Evolutionary conservation across 139 green algal species (phyloP), one percentile per base, ranked within the genome.

Genomic region (Chlorella sp.): DNA sequence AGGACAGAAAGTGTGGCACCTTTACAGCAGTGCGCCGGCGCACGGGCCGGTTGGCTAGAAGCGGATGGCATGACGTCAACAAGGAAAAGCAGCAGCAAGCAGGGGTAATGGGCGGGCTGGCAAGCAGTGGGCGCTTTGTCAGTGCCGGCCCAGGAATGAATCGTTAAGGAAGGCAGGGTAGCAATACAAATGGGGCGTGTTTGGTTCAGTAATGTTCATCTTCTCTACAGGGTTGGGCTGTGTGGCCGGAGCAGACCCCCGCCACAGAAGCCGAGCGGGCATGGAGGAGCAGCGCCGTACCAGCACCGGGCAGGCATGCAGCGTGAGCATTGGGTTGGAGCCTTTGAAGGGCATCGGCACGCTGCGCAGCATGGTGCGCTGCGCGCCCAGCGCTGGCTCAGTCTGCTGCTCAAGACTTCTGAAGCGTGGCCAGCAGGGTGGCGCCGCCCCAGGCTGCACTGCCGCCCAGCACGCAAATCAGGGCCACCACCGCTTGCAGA

Each of bases 391-490:
- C 24, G 64, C 48, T 57, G 66, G 66, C 19, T 73, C 66, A 28
- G 26, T 28, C 36, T 48, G 18, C 30, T 66, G 28, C 89, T 91
- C 30, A 88, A 5, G 84, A 92, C 85, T 95, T 95, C 81, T 96
- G 94, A 37, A 96, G 78, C 0, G 86, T 80, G 40, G 84, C 85
- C 26, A 96, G 86, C 79, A 96, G 89, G 5, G 42, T 84, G 19
- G 93, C 93, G 53, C 91, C 94, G n/a, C 91, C 93, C 90, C 88
- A 94, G 37, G 95, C 92, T 42, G 95, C 94, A 19, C 89, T 48
- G 37, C 93, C 96, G 30, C 95, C 94, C 15, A 76, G 61, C n/a
- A 94, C 76, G 39, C 71, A 89, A 15, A 69, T 69, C 16, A 92
- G 57, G 12, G 93, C 94, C 24, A 81, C 86, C 26, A 93, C 36